Percentiles rank a stretch among this genome's conserved stretches.
Conservation (phyloP, 352 stramenopile genomes). For the Globisporangium emineosum region DNA sequence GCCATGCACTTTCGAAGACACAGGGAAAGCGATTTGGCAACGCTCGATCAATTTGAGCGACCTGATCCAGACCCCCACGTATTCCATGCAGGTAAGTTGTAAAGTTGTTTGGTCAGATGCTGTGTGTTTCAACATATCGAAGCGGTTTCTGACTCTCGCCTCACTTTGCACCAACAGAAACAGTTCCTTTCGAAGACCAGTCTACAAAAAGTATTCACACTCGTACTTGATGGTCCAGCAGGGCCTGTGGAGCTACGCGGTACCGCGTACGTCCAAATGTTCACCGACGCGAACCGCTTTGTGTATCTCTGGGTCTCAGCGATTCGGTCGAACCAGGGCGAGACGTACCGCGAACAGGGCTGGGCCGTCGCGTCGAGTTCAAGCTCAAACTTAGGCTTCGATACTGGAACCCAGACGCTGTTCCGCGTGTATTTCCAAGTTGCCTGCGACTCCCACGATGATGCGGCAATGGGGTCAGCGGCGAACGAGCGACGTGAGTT, state of each 20-base stretch:
- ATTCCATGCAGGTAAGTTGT: slow-evolving; percentile 1
- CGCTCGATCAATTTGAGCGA: neutral
- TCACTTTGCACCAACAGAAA: neutral
- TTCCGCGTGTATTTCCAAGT: slow-evolving; percentile 9
- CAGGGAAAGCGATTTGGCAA: neutral
- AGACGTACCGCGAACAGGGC: slow-evolving; percentile 3
- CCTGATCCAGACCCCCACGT: slow-evolving; percentile 18
- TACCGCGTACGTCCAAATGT: slow-evolving; percentile 2
- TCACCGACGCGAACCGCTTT: neutral
- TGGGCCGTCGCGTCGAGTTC: slow-evolving; percentile 7
- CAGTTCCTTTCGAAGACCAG: neutral
- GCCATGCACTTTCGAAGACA: neutral
- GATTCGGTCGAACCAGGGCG: neutral
- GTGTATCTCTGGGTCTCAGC: slow-evolving; percentile 6
- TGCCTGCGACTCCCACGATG: neutral
- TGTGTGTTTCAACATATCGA: neutral
- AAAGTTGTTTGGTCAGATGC: neutral
- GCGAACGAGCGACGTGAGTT: slow-evolving; percentile 2
- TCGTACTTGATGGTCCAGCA: too few species aligned
- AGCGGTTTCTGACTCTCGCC: too few species aligned
- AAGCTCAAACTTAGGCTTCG: neutral
- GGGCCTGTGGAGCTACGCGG: slow-evolving; percentile 2
- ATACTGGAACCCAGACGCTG: neutral
- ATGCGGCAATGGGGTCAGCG: neutral
- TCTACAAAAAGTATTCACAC: too few species aligned